A percentile compares a stretch with the other conserved stretches of the same genome.
These are phyloP conservation scores for Komagataea norvegica DNA, from an alignment of 1,139 yeast species.

Conservation along the genomic window DNA sequence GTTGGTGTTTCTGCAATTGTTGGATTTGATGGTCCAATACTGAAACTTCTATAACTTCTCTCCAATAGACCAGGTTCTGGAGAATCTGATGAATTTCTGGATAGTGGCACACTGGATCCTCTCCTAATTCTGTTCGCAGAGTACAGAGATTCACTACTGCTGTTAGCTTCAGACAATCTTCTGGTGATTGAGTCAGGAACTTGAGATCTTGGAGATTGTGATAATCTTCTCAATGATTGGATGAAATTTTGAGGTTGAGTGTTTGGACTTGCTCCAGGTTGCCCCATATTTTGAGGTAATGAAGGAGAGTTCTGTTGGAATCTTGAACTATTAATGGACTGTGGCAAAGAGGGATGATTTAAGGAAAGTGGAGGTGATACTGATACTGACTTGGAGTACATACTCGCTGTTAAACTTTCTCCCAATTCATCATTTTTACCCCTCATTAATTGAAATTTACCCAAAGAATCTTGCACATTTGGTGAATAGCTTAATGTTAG, in stretches of 20 bases:
- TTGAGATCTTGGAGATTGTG: conserved; percentile 31
- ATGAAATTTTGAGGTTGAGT: conserved; percentile 1
- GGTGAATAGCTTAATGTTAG: conserved; percentile 43
- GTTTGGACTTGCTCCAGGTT: conserved; percentile 6
- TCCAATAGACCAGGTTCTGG: conserved; percentile 19
- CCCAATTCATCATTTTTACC: conserved; percentile 41
- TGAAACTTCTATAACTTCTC: conserved; percentile 26
- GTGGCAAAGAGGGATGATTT: conserved; percentile 13
- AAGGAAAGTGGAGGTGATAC: conserved; percentile 16
- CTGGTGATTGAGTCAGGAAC: conserved; percentile 40
- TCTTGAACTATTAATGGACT: conserved; percentile 6
- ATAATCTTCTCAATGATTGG: conserved; percentile 11
- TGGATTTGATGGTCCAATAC: conserved; percentile 32
- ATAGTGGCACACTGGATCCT: conserved; percentile 16
- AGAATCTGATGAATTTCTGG: conserved; percentile 19
- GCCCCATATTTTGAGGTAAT: conserved; percentile 1
- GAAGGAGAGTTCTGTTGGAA: too few relatives aligned
- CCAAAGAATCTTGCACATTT: conserved; percentile 36
- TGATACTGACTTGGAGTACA: conserved; percentile 22
- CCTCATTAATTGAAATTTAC: conserved; percentile 43
- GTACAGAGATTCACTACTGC: conserved; percentile 21
- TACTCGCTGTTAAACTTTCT: conserved; percentile 35
- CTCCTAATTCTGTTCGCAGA: conserved; percentile 17
- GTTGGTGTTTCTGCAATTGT: conserved; percentile 35
- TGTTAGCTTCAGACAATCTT: conserved; percentile 35